Evolutionary conservation across 2,329 filamentous ascomycete species (phyloP).

Genomic region (Salinomyces thailandicus): DNA sequence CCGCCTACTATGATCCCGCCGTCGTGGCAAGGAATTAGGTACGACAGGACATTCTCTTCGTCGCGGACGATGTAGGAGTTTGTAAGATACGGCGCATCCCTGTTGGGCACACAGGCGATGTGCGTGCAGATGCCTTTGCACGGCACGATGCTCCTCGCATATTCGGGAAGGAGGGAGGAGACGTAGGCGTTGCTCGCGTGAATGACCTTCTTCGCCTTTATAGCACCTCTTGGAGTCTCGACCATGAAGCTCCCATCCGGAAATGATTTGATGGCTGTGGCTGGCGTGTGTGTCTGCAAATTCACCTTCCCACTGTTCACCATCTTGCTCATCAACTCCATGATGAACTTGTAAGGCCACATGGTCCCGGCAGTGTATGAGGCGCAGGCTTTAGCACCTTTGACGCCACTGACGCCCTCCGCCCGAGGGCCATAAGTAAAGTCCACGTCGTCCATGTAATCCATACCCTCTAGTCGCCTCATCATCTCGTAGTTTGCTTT

Average conservation of each 20-base stretch:
- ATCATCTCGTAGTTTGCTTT: conserved; percentile 45
- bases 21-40: conserved; percentile 33
- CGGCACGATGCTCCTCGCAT: neutral
- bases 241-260: conserved; percentile 6
- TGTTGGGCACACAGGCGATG: neutral
- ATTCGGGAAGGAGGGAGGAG: neutral
- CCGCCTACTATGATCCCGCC: conserved; percentile 37
- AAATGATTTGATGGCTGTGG: conserved; percentile 17
- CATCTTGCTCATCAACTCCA: conserved; percentile 48
- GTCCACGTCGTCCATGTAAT: conserved; percentile 34
- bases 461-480: conserved; percentile 37
- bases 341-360: conserved; percentile 78
- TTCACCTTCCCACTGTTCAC: conserved; percentile 45
- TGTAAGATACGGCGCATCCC: neutral
- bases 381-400: conserved; percentile 45
- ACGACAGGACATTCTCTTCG: conserved; percentile 15
- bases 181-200: conserved; percentile 25
- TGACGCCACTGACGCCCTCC: conserved; percentile 31
- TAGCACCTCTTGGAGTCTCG: conserved; percentile 14
- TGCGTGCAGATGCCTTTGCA: conserved; percentile 1
- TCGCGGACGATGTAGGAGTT: conserved; percentile 2
- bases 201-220: conserved; percentile 19
- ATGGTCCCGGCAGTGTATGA: conserved; percentile 56
- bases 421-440: conserved; percentile 46
- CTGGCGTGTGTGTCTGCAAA: conserved; percentile 61